A percentile compares a stretch with the other conserved stretches of the same genome.
These are phyloP conservation scores for Leptographium flavum DNA, from an alignment of 2,329 filamentous ascomycete species.

Conservation along the genomic window DNA sequence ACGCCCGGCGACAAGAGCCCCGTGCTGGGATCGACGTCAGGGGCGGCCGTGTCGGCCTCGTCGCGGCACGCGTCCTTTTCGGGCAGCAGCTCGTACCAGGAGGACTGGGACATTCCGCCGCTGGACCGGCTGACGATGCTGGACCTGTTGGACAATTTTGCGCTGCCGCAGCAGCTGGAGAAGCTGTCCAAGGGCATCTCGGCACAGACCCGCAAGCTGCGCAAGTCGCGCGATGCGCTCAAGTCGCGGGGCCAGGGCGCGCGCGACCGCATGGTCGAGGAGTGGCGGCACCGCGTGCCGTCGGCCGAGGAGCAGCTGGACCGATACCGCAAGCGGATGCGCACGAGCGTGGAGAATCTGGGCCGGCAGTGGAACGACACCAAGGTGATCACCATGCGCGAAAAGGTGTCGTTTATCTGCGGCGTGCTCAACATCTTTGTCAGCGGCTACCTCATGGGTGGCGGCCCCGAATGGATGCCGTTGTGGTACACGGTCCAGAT, in stretches of 20 bases:
- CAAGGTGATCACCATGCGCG: constrained; percentile 71
- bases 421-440: constrained; percentile 96
- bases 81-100: constrained; percentile 72
- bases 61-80: constrained; percentile 73
- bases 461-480: constrained; percentile 73
- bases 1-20: constrained; percentile 4
- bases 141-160: constrained; percentile 87
- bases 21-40: constrained; percentile 9
- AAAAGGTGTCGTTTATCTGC: constrained; percentile 93
- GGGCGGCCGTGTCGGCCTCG: constrained; percentile 41
- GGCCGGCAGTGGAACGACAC: constrained; percentile 79
- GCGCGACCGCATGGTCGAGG: constrained; percentile 80
- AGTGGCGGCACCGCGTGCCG: constrained; percentile 77
- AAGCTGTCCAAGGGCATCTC: constrained; percentile 74
- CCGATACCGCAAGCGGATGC: constrained; percentile 80
- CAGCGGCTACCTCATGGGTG: constrained; percentile 85
- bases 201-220: constrained; percentile 72
- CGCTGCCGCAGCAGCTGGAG: constrained; percentile 78
- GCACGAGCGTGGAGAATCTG: constrained; percentile 73
- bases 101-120: constrained; percentile 82
- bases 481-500: constrained; percentile 84
- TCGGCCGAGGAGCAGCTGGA: constrained; percentile 86
- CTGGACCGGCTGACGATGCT: constrained; percentile 83
- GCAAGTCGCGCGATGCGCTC: constrained; percentile 66
- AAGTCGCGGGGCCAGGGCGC: constrained; percentile 63